Conservation (phyloP, 495 filamentous ascomycete genomes). For the Penicillium silybi region DNA sequence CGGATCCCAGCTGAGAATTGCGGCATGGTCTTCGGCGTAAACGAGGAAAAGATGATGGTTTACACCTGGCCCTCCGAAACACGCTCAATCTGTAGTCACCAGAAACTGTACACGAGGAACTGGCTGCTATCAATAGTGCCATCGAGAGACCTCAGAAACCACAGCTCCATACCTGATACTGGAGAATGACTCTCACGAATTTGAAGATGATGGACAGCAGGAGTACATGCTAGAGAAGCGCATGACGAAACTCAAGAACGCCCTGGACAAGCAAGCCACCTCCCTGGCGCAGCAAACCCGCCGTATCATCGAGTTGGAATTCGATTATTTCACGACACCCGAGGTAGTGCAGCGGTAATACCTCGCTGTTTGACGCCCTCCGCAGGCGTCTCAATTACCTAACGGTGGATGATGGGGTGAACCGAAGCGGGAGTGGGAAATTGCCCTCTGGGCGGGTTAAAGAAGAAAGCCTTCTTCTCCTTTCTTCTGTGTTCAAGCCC, state of each 20-base stretch:
- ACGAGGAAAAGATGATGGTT: slow-evolving; percentile 14
- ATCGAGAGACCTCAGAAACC: slow-evolving; percentile 13
- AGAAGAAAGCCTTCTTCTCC: too few species aligned
- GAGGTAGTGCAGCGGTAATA: too few species aligned
- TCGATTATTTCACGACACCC: too few species aligned
- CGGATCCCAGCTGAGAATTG: slow-evolving; percentile 16
- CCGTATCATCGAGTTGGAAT: neutral
- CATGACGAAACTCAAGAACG: slow-evolving; percentile 12
- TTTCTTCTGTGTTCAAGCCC: too few species aligned
- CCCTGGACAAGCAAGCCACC: neutral
- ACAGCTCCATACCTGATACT: slow-evolving; percentile 17
- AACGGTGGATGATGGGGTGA: too few species aligned
- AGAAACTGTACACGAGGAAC: slow-evolving; percentile 1
- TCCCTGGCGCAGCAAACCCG: neutral
- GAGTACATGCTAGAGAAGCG: slow-evolving; percentile 22
- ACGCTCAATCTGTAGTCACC: slow-evolving; percentile 15
- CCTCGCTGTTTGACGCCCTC: too few species aligned
- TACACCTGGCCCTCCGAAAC: slow-evolving; percentile 7
- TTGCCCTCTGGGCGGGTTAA: too few species aligned
- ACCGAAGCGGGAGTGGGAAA: too few species aligned
- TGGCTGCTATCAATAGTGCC: neutral
- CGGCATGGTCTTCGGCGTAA: slow-evolving; percentile 11
- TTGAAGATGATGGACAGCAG: slow-evolving; percentile 22
- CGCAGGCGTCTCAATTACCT: too few species aligned
- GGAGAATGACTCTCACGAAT: slow-evolving; percentile 23